Percentiles rank a stretch among this genome's conserved stretches.
phyloP scores from a whole-genome alignment of 768 basidiomycete species.

The Neoboletus brunneissimus region DNA sequence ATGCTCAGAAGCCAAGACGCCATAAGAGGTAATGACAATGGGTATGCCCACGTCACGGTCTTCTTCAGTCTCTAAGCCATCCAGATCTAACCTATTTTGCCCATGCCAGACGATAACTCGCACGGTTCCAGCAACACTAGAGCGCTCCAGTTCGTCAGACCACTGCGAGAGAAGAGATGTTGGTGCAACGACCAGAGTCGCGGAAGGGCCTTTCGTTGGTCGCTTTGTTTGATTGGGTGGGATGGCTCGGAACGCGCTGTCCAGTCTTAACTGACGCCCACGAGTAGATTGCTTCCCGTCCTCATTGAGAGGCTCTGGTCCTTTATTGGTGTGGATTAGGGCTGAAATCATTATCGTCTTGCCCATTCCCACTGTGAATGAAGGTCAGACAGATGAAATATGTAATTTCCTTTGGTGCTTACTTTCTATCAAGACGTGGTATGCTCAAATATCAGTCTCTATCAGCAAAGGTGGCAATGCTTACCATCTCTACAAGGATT shows the following conservation, averaged over 20 bases:
- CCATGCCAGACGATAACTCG: constrained; percentile 84
- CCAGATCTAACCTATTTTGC: constrained; percentile 74
- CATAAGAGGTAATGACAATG: constrained; percentile 91
- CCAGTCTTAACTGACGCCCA: constrained; percentile 57
- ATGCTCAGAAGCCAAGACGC: constrained; percentile 86
- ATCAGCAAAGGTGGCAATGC: neutral
- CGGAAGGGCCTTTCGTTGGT: constrained; percentile 39
- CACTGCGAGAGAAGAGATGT: constrained; percentile 91
- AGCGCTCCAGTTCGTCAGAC: constrained; percentile 88
- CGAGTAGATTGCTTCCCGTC: constrained; percentile 35
- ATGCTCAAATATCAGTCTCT: constrained; percentile 6
- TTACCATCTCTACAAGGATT: constrained; percentile 35
- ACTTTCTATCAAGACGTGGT: constrained; percentile 44
- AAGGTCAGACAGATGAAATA: constrained; percentile 1
- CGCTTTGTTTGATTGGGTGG: constrained; percentile 31
- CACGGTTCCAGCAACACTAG: constrained; percentile 66
- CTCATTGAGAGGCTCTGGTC: constrained; percentile 38
- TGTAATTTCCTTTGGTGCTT: constrained; percentile 21
- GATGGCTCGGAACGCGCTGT: constrained; percentile 57
- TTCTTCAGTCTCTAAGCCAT: constrained; percentile 55
- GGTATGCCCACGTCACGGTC: constrained; percentile 53
- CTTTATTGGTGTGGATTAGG: constrained; percentile 77
- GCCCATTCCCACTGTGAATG: constrained; percentile 81
- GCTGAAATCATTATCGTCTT: constrained; percentile 94
- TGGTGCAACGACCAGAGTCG: constrained; percentile 90